Conservation (phyloP, 2,329 filamentous ascomycete species). For the Keithomyces neogunnii region DNA sequence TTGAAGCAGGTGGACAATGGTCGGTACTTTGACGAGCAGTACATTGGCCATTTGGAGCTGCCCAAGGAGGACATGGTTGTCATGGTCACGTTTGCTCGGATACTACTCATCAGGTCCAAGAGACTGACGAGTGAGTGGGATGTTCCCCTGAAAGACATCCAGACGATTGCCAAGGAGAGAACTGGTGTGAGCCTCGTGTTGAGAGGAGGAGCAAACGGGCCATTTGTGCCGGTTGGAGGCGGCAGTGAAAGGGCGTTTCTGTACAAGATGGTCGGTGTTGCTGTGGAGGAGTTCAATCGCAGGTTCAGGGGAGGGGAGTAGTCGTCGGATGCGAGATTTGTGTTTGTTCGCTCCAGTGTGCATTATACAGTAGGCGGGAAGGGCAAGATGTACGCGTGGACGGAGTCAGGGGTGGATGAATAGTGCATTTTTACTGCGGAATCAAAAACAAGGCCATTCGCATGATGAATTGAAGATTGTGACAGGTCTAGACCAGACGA, state of each 20-base stretch:
- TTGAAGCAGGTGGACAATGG: slow-evolving; percentile 97
- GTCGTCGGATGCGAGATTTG: slow-evolving; percentile 1
- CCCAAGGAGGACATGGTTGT: slow-evolving; percentile 81
- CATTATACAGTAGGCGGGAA: background rate
- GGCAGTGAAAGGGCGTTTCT: slow-evolving; percentile 61
- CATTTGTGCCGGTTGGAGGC: slow-evolving; percentile 89
- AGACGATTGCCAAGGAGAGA: slow-evolving; percentile 94
- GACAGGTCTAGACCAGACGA: too few species aligned
- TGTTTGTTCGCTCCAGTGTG: background rate
- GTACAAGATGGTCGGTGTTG: slow-evolving; percentile 57
- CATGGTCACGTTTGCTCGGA: slow-evolving; percentile 79
- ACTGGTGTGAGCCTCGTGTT: slow-evolving; percentile 86
- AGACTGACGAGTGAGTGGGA: slow-evolving; percentile 91
- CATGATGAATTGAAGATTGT: too few species aligned
- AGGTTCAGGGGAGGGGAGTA: slow-evolving; percentile 39
- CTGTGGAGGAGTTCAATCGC: slow-evolving; percentile 59
- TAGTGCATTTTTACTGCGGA: too few species aligned
- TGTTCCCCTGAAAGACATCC: slow-evolving; percentile 87
- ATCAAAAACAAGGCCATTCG: too few species aligned
- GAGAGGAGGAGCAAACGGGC: slow-evolving; percentile 85
- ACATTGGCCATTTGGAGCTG: slow-evolving; percentile 92
- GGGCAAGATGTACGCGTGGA: background rate
- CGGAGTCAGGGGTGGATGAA: too few species aligned
- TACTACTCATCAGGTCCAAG: slow-evolving; percentile 83
- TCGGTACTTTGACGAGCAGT: slow-evolving; percentile 94